phyloP scores from a whole-genome alignment of 1,284 basidiomycete species.

The Xerocomus minutiporus region DNA sequence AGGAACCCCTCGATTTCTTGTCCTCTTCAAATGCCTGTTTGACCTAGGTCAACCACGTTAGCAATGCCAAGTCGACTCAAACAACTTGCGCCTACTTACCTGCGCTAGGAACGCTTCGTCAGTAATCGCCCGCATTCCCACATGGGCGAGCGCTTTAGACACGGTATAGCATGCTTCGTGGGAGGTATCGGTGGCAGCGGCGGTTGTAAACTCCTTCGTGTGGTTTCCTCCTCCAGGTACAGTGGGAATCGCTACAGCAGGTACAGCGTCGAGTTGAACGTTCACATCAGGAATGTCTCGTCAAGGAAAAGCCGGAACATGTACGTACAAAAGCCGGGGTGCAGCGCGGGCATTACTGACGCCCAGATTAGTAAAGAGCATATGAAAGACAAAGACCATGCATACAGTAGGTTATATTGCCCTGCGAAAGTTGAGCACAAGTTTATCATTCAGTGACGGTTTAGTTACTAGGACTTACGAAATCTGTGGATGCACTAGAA shows the following conservation, averaged over 20 bases:
- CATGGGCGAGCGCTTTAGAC: slow-evolving; percentile 55
- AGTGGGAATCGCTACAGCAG: slow-evolving; percentile 49
- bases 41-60: slow-evolving; percentile 18
- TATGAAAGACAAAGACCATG: not conserved
- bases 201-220: slow-evolving; percentile 51
- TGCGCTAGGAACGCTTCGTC: slow-evolving; percentile 39
- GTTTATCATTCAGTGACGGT: not conserved
- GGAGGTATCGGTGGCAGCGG: slow-evolving; percentile 51
- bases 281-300: not conserved
- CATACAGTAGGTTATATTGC: slow-evolving; percentile 58
- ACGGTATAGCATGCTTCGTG: slow-evolving; percentile 55
- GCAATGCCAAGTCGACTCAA: not conserved
- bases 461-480: slow-evolving; percentile 31
- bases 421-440: slow-evolving; percentile 35
- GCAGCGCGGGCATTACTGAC: slow-evolving; percentile 44
- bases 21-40: slow-evolving; percentile 26
- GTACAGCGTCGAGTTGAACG: not conserved
- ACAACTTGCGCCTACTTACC: slow-evolving; percentile 8
- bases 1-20: slow-evolving; percentile 19
- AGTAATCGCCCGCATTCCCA: slow-evolving; percentile 52
- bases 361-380: not conserved
- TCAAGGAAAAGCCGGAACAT: not conserved
- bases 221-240: slow-evolving; percentile 59
- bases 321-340: slow-evolving; percentile 44
- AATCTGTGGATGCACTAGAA: slow-evolving; percentile 65